Evolutionary conservation across 2,329 filamentous ascomycete genomes (phyloP), one percentile per base, ranked within the genome.

Genomic region (Arachnopeziza araneosa): DNA sequence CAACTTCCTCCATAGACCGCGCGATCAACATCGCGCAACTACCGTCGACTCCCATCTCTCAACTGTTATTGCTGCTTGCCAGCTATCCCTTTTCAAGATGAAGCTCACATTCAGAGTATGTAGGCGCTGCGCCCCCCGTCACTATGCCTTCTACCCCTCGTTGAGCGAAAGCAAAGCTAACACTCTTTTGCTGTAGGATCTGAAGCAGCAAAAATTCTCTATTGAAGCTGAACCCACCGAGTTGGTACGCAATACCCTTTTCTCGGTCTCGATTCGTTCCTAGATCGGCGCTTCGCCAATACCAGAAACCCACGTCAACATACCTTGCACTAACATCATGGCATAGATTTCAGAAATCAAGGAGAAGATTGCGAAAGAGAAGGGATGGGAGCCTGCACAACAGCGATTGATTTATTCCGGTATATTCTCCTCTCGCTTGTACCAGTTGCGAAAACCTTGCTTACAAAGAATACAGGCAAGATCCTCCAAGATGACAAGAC

Each of bases 351-450:
- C 88, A 64, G 80, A 88, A 63, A 86, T 99, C 72, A 99, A 99
- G 83, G 86, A 90, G 74, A 96, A 95, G 81, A 96, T 99, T 69
- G 83, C 88, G 32, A 82, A 85, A 65, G 93, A 96, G 76, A 97
- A 97, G 78, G 91, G 92, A 76, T 98, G 93, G 91, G 93, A 96
- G 63, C 85, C 89, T 55, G 86, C 91, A 72, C 83, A 86, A 66
- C 90, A 96, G 78, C 98, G 98, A 82, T 86, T 99, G 72, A 99
- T 99, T 77, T 98, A 98, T 77, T 97, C 95, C 60, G 95, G 93
- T 96, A 83, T 68, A 84, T 24, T 32, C 4, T 23, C 26, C 19
- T 52, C 5, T 44, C 36, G 17, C 6, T 19, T 4, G 17, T 44
- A 44, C 12, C 50, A 23, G 24, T 4, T 19, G 36, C 12, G 36